These are phyloP conservation scores for Lepidium campestre DNA, from an alignment of 441 rosid genomes.

Conservation along the genomic window DNA sequence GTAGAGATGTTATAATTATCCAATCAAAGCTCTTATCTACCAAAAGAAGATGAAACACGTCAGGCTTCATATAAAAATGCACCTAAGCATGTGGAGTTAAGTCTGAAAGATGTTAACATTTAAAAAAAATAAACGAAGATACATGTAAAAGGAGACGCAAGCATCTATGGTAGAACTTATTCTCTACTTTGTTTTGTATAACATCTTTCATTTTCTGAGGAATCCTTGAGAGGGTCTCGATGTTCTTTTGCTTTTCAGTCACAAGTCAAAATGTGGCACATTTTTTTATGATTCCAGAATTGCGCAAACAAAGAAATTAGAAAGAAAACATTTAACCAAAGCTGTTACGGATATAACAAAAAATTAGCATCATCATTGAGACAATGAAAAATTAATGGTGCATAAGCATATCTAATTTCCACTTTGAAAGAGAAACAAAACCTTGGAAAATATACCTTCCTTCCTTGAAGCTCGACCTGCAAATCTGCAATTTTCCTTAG, in stretches of 20 bases:
- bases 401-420: not conserved
- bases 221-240: conserved; percentile 79
- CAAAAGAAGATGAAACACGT: conserved; percentile 15
- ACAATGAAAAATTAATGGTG: not conserved
- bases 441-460: conserved; percentile 52
- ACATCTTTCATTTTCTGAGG: conserved; percentile 87
- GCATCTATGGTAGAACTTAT: conserved; percentile 53
- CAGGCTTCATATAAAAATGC: not conserved
- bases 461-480: conserved; percentile 96
- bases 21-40: conserved; percentile 73
- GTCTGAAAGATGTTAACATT: not conserved
- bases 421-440: not conserved
- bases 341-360: not conserved
- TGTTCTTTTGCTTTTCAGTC: conserved; percentile 92
- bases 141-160: conserved; percentile 54
- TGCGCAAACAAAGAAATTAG: not conserved
- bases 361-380: not conserved
- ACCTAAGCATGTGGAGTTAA: not conserved
- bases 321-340: not conserved
- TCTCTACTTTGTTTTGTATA: conserved; percentile 86
- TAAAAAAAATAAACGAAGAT: not conserved
- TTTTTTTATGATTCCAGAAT: conserved; percentile 92
- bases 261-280: conserved; percentile 85
- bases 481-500: conserved; percentile 89
- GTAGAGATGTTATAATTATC: conserved; percentile 94